Evolutionary conservation across 1,284 basidiomycete genomes (phyloP), one percentile per base, ranked within the genome.

Genomic region (Cryptococcus neoformans): DNA sequence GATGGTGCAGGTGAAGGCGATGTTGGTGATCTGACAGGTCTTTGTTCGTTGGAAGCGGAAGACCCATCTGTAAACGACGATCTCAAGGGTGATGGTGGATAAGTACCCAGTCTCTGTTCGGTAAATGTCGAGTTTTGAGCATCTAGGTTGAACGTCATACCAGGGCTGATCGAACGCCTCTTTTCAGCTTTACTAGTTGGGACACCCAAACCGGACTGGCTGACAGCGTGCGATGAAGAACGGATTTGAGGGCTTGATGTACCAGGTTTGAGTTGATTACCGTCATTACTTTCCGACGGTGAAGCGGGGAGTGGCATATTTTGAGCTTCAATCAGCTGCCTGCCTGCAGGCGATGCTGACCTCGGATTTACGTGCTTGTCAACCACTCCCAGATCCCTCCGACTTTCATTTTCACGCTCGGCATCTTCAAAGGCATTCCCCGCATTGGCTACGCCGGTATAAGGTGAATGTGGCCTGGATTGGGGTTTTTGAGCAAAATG

Each of bases 101-200:
- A 54, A 38, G 69, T 62, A 4, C 70, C 62, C 28, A 62, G 44
- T 44, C 76, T 52, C 0, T 65, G 65, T 34, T 74, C 73, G 0
- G 58, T 63, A 51, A 70, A 72, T 6, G 67, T 69, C 16, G 61
- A 64, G 40, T 73, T 71, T 7, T 60, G 55, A 9, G 64, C 55
- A 47, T 77, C 75, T 54, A 74, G 67, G 53, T 70, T 75, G 68
- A 75, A 74, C 1, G 71, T 64, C 68, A 74, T 73, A 9, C 63
- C 73, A 0, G 78, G 78, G 57, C 78, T 79, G 68, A 79, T 79
- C 0, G 77, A 78, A 34, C 75, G 54, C 44, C 78, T 57, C 39
- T 67, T 62, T 12, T 75, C 75, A 0, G 75, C 74, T 58, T 71
- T 73, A 38, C 58, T 62, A 2, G 63, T 65, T 1, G 74, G 72